Percentiles rank a stretch among this genome's conserved stretches.
phyloP scores from a whole-genome alignment of 768 basidiomycete species.

The Mycena indigotica region DNA sequence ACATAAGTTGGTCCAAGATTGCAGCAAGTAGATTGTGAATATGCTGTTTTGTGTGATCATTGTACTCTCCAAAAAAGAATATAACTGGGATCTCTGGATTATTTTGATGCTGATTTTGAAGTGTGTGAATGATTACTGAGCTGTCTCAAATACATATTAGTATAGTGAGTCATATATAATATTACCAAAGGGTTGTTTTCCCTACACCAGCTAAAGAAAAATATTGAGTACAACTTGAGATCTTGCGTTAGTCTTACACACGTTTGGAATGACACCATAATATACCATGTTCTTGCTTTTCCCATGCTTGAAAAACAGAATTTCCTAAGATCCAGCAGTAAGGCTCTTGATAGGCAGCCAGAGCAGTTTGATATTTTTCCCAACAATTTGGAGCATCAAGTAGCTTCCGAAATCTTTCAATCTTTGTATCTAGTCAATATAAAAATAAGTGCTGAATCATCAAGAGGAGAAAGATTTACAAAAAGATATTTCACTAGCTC shows the following conservation, averaged over 20 bases:
- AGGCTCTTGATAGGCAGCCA: slow-evolving; percentile 8
- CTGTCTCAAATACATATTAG: background rate
- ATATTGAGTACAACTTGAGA: background rate
- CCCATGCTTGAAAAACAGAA: slow-evolving; percentile 2
- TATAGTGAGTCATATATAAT: background rate
- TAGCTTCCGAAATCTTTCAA: slow-evolving; percentile 16
- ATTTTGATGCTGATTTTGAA: background rate
- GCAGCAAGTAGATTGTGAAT: slow-evolving; percentile 12
- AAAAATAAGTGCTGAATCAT: background rate
- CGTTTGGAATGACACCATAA: slow-evolving; percentile 17
- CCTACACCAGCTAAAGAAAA: slow-evolving; percentile 5
- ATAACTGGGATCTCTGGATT: slow-evolving; percentile 9
- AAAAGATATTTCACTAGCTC: slow-evolving; percentile 10
- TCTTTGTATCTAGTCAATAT: slow-evolving; percentile 7
- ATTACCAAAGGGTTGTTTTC: slow-evolving; percentile 13
- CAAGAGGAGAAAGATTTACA: slow-evolving; percentile 2
- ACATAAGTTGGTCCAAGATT: slow-evolving; percentile 14
- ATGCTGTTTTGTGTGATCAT: slow-evolving; percentile 7
- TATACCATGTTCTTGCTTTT: background rate
- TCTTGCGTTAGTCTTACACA: too few species aligned
- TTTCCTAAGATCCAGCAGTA: slow-evolving; percentile 12
- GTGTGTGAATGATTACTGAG: slow-evolving; percentile 10
- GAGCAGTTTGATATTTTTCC: slow-evolving; percentile 12
- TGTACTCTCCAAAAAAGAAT: slow-evolving; percentile 17
- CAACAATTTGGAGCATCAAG: slow-evolving; percentile 18